Percentiles rank a stretch among this genome's conserved stretches.
phyloP scores from a whole-genome alignment of 1,284 basidiomycete genomes.

The Ustilago esculenta region DNA sequence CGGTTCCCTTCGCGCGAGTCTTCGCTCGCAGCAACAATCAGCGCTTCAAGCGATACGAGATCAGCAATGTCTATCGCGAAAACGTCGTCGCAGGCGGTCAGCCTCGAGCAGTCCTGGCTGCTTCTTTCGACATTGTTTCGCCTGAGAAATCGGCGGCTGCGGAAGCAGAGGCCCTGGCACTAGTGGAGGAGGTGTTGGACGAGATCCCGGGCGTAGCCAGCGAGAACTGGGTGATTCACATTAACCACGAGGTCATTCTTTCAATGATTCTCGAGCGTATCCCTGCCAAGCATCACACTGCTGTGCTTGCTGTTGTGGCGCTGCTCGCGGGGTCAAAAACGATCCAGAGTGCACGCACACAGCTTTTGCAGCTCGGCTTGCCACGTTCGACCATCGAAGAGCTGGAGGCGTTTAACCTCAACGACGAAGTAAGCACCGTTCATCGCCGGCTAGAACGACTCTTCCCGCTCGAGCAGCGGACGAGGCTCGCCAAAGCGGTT shows the following conservation, averaged over 20 bases:
- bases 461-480: constrained; percentile 49
- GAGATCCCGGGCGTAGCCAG: constrained; percentile 59
- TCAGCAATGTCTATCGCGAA: constrained; percentile 69
- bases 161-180: constrained; percentile 63
- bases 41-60: constrained; percentile 89
- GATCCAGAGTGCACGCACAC: constrained; percentile 45
- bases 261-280: constrained; percentile 60
- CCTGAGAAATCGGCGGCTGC: constrained; percentile 63
- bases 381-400: constrained; percentile 62
- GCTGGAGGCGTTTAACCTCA: constrained; percentile 56
- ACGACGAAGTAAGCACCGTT: constrained; percentile 52
- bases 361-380: constrained; percentile 54
- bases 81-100: constrained; percentile 67
- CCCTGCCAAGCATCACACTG: constrained; percentile 53
- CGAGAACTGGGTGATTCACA: constrained; percentile 61
- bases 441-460: constrained; percentile 47
- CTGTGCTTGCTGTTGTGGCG: constrained; percentile 48
- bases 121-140: constrained; percentile 67
- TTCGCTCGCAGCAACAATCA: constrained; percentile 79
- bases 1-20: constrained; percentile 84
- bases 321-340: constrained; percentile 41
- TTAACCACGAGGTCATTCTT: constrained; percentile 60
- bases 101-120: constrained; percentile 64
- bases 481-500: constrained; percentile 65
- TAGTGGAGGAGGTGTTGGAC: constrained; percentile 63